Conservation (phyloP, 495 filamentous ascomycete species). For the Penicillium ochrochloron region DNA sequence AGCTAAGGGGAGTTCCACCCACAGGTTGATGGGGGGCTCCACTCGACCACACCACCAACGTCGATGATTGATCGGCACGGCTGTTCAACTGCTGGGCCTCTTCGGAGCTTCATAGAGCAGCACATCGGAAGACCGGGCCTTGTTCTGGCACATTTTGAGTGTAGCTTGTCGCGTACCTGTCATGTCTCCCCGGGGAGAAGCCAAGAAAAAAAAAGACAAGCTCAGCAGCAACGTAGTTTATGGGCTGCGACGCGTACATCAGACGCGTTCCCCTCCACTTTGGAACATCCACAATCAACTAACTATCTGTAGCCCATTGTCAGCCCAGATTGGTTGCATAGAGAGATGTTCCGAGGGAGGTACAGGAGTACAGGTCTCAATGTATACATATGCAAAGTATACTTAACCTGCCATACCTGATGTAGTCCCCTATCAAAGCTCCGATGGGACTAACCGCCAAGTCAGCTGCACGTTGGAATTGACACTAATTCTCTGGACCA, state of each 20-base stretch:
- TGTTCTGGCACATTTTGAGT: neutral
- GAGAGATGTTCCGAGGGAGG: neutral
- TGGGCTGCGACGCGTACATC: conserved; percentile 16
- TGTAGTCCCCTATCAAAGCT: neutral
- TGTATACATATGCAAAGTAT: neutral
- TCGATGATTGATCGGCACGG: conserved; percentile 5
- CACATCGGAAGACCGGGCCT: neutral
- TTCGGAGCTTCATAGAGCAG: neutral
- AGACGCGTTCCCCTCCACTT: conserved; percentile 20
- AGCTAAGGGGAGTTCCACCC: conserved; percentile 3
- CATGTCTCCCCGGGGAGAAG: neutral
- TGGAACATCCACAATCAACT: conserved; percentile 8
- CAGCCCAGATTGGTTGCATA: neutral
- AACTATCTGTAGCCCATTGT: neutral
- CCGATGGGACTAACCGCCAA: neutral
- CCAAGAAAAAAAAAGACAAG: neutral
- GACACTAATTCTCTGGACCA: neutral
- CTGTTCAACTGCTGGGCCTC: neutral
- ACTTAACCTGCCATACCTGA: neutral
- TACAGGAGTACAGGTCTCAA: neutral
- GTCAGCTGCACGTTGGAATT: neutral
- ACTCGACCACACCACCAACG: neutral
- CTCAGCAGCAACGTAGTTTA: neutral
- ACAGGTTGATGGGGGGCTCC: neutral
- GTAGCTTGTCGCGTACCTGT: conserved; percentile 6